Percentiles rank a stretch among this genome's conserved stretches.
Conservation (phyloP, 2,329 filamentous ascomycete genomes). For the Cordyceps cicadae region DNA sequence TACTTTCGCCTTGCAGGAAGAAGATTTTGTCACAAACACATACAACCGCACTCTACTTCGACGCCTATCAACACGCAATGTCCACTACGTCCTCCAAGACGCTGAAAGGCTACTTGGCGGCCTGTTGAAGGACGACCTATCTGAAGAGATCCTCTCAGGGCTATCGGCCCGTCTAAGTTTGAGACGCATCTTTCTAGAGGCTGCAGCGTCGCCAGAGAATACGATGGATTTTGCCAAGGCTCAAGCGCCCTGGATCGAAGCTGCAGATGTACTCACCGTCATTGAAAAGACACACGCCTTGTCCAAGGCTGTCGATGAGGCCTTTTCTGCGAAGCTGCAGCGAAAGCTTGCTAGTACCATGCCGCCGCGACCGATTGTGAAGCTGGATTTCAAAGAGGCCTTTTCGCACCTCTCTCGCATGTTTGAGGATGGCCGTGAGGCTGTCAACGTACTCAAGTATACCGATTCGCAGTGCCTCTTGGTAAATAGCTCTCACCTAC, state of each 20-base stretch:
- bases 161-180: conserved; percentile 59
- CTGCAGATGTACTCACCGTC: conserved; percentile 40
- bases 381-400: conserved; percentile 64
- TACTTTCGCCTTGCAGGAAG: conserved; percentile 51
- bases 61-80: conserved; percentile 47
- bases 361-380: conserved; percentile 81
- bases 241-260: conserved; percentile 43
- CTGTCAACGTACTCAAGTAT: conserved; percentile 60
- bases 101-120: conserved; percentile 46
- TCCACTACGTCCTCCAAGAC: conserved; percentile 45
- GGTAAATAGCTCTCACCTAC: conserved; percentile 36
- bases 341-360: conserved; percentile 88
- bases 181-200: conserved; percentile 53
- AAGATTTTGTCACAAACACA: conserved; percentile 91
- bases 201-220: conserved; percentile 40
- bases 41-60: conserved; percentile 74
- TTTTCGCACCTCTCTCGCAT: conserved; percentile 61
- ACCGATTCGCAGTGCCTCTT: conserved; percentile 60
- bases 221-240: conserved; percentile 38
- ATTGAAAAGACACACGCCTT: conserved; percentile 54
- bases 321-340: conserved; percentile 86
- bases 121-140: conserved; percentile 29
- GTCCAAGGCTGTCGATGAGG: conserved; percentile 59
- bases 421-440: conserved; percentile 62
- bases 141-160: conserved; percentile 40